phyloP scores from a whole-genome alignment of 208 protist species.

The Angomonas deanei region DNA sequence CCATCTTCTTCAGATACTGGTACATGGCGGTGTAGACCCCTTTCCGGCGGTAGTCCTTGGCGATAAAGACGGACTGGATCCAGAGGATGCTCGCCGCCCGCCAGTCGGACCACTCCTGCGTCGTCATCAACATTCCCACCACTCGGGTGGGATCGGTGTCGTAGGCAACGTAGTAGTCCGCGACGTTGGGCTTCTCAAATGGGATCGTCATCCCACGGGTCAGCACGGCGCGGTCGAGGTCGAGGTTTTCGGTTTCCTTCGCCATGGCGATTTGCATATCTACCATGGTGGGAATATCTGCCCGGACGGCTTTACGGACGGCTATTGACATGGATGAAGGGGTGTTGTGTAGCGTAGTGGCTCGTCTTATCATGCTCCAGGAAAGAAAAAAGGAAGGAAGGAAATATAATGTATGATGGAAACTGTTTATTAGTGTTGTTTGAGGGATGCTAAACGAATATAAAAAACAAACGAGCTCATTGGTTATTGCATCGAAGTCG shows the following conservation, averaged over 20 bases:
- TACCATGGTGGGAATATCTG: slow-evolving; percentile 41
- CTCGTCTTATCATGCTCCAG: no score
- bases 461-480: no score
- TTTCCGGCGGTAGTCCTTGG: slow-evolving; percentile 29
- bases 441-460: no score
- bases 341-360: no score
- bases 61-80: slow-evolving; percentile 64
- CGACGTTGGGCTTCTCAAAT: slow-evolving; percentile 31
- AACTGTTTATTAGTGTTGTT: no score
- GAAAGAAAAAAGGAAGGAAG: no score
- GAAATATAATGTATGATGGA: no score
- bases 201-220: slow-evolving; percentile 33
- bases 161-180: slow-evolving; percentile 45
- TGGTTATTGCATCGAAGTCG: no score
- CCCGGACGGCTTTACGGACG: slow-evolving; percentile 7
- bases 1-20: slow-evolving; percentile 30
- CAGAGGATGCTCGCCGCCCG: slow-evolving; percentile 43
- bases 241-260: slow-evolving; percentile 43
- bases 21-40: slow-evolving; percentile 46
- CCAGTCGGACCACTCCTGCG: slow-evolving; percentile 76
- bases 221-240: slow-evolving; percentile 31
- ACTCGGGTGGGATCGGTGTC: slow-evolving; percentile 18
- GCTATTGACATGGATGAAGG: not conserved
- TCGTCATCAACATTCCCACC: slow-evolving; percentile 59
- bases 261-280: slow-evolving; percentile 51